These are phyloP conservation scores for Xylariaceae sp. DNA, from an alignment of 2,329 filamentous ascomycete species.

Conservation along the genomic window DNA sequence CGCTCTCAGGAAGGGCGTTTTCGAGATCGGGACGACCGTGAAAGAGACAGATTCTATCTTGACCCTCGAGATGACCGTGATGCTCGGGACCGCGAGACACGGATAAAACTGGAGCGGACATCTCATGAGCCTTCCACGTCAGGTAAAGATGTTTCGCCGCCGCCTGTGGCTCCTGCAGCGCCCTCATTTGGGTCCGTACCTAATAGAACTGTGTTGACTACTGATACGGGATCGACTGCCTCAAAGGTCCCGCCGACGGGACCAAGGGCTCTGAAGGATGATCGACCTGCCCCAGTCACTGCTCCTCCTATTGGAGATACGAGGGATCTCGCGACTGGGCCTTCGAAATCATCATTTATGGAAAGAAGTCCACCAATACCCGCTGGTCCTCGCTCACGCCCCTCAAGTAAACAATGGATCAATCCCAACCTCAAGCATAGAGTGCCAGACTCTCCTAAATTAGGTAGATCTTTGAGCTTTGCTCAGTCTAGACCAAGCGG, in stretches of 20 bases:
- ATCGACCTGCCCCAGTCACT: constrained; percentile 43
- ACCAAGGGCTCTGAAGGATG: constrained; percentile 45
- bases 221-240: constrained; percentile 34
- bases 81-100: constrained; percentile 31
- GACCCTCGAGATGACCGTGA: constrained; percentile 50
- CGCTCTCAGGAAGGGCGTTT: constrained; percentile 61
- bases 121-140: constrained; percentile 45
- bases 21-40: constrained; percentile 43
- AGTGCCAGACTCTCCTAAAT: constrained; percentile 47
- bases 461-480: constrained; percentile 46
- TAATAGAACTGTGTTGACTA: constrained; percentile 37
- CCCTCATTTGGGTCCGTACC: constrained; percentile 54
- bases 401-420: constrained; percentile 56
- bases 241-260: constrained; percentile 50
- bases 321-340: constrained; percentile 36
- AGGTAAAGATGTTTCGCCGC: constrained; percentile 50
- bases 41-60: constrained; percentile 33
- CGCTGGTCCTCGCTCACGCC: constrained; percentile 48
- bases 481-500: constrained; percentile 35
- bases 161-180: constrained; percentile 52
- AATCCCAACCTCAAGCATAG: constrained; percentile 48
- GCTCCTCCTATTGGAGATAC: constrained; percentile 35
- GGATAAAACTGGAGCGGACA: constrained; percentile 47
- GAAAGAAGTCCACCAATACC: constrained; percentile 47
- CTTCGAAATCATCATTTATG: constrained; percentile 38